Evolutionary conservation across 768 basidiomycete species (phyloP).

Genomic region (Crassisporium funariophilum): DNA sequence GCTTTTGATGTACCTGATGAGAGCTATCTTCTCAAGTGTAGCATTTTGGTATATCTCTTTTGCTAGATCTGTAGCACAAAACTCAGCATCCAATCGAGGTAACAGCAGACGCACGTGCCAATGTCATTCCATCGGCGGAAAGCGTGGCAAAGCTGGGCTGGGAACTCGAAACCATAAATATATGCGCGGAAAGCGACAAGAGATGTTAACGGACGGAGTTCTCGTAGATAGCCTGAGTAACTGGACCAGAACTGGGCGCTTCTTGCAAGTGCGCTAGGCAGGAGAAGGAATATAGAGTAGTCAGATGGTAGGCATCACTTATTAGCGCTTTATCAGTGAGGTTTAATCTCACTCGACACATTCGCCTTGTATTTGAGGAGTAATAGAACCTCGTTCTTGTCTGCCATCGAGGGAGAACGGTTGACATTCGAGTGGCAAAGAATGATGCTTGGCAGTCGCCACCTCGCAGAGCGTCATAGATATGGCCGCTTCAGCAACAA

Average conservation of each 20-base stretch:
- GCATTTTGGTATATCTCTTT: slow-evolving; percentile 68
- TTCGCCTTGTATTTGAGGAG: slow-evolving; percentile 35
- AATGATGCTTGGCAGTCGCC: slow-evolving; percentile 69
- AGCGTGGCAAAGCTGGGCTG: slow-evolving; percentile 77
- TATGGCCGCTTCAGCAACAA: slow-evolving; percentile 57
- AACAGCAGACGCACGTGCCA: slow-evolving; percentile 41
- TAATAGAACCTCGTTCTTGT: not conserved
- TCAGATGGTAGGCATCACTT: not conserved
- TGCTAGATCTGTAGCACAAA: slow-evolving; percentile 35
- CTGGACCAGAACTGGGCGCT: slow-evolving; percentile 87
- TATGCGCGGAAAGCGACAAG: slow-evolving; percentile 10
- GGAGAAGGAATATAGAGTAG: not conserved
- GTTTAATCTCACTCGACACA: slow-evolving; percentile 34
- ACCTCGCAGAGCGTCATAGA: slow-evolving; percentile 80
- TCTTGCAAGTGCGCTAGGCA: slow-evolving; percentile 65
- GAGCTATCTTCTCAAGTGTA: slow-evolving; percentile 55
- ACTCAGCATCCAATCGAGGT: slow-evolving; percentile 4
- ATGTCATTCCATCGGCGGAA: slow-evolving; percentile 77
- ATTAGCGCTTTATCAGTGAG: not conserved
- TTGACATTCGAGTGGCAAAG: slow-evolving; percentile 67
- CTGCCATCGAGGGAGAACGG: slow-evolving; percentile 30
- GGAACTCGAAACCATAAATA: slow-evolving; percentile 4
- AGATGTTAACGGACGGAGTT: slow-evolving; percentile 58
- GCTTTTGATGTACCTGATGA: slow-evolving; percentile 48
- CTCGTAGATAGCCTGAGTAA: slow-evolving; percentile 81